A percentile compares a stretch with the other conserved stretches of the same genome.
phyloP scores from a whole-genome alignment of 2,329 filamentous ascomycete species.

The Fusarium robinianum region DNA sequence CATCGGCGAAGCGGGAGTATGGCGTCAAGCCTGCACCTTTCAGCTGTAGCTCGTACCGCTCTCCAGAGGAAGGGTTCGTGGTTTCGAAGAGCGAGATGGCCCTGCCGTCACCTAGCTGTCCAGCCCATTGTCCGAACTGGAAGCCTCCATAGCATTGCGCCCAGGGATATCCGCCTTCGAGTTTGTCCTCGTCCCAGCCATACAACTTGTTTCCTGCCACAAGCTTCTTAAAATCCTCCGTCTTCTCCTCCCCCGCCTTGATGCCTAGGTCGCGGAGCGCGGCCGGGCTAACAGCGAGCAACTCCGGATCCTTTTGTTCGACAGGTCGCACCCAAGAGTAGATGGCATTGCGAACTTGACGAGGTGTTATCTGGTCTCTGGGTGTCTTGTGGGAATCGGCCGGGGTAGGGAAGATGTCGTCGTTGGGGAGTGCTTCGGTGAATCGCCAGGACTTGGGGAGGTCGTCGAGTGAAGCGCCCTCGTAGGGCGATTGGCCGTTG shows the following conservation, averaged over 20 bases:
- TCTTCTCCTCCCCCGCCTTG: conserved; percentile 66
- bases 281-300: conserved; percentile 78
- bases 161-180: conserved; percentile 86
- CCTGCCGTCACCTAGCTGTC: conserved; percentile 91
- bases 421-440: conserved; percentile 71
- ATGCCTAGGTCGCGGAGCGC: conserved; percentile 85
- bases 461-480: conserved; percentile 52
- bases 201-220: conserved; percentile 83
- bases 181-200: conserved; percentile 71
- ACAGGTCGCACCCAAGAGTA: conserved; percentile 93
- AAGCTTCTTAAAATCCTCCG: conserved; percentile 74
- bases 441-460: conserved; percentile 69
- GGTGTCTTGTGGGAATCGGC: conserved; percentile 79
- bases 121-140: conserved; percentile 86
- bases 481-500: conserved; percentile 31
- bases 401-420: conserved; percentile 79
- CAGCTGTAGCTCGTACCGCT: conserved; percentile 85
- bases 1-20: conserved; percentile 95
- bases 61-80: conserved; percentile 72
- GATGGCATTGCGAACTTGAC: conserved; percentile 80
- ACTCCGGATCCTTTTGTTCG: conserved; percentile 69
- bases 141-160: conserved; percentile 95
- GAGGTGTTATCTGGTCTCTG: conserved; percentile 75
- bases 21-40: conserved; percentile 94
- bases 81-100: conserved; percentile 94